A percentile compares a stretch with the other conserved stretches of the same genome.
These are phyloP conservation scores for Sporisorium reilianum DNA, from an alignment of 1,284 basidiomycete species.

Conservation along the genomic window DNA sequence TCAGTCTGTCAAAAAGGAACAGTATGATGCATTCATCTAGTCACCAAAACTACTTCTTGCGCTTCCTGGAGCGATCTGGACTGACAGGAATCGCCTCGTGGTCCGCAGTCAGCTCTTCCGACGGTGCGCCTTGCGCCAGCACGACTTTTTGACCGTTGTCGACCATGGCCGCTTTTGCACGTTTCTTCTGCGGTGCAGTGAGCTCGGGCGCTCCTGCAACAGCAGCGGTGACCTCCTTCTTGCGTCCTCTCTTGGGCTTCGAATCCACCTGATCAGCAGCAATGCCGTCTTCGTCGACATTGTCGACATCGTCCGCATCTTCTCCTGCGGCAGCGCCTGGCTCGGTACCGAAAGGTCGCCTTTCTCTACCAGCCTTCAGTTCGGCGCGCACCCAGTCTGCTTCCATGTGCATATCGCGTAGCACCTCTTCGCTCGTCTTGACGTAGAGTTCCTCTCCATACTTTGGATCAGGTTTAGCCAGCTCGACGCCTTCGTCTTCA, in stretches of 20 bases:
- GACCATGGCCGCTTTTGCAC: constrained; percentile 32
- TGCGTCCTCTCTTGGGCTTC: constrained; percentile 16
- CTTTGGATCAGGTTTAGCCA: constrained; percentile 39
- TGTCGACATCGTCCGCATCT: constrained; percentile 13
- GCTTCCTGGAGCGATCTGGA: constrained; percentile 10
- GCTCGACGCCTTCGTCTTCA: constrained; percentile 57
- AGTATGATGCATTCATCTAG: not conserved
- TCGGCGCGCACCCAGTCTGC: constrained; percentile 55
- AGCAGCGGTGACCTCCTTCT: constrained; percentile 15
- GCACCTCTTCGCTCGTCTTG: constrained; percentile 59
- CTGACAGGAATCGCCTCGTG: constrained; percentile 40
- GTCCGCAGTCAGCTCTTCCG: constrained; percentile 31
- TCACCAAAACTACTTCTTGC: constrained; percentile 10
- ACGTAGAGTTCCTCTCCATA: constrained; percentile 58
- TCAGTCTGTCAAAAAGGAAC: too few relatives aligned
- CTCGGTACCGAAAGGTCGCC: constrained; percentile 44
- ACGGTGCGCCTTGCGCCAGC: constrained; percentile 42
- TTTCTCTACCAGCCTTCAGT: constrained; percentile 38
- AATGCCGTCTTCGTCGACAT: constrained; percentile 19
- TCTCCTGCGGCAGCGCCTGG: constrained; percentile 29
- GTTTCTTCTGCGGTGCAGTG: constrained; percentile 26
- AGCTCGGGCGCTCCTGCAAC: constrained; percentile 1
- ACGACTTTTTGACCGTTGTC: constrained; percentile 41
- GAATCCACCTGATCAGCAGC: constrained; percentile 26
- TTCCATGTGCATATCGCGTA: constrained; percentile 54